Conservation (phyloP, 306 rosid species). For the Trichosanthes cucumerina region DNA sequence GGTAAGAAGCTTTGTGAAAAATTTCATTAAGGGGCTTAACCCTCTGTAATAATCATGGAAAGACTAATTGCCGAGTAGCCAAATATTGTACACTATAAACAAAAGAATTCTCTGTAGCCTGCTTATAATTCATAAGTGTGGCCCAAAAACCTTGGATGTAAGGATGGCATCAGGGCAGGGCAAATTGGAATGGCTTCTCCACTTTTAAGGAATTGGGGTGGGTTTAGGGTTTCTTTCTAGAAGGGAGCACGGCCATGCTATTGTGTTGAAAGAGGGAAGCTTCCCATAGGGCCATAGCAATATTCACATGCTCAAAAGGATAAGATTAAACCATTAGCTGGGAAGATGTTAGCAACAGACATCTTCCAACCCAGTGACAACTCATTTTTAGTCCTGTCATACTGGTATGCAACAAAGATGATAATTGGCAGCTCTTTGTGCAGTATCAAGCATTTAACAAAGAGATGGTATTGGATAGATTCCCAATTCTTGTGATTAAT, state of each 20-base stretch:
- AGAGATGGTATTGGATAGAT: neutral
- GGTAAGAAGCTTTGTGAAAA: neutral
- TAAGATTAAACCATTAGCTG: neutral
- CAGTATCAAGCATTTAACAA: neutral
- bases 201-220: no score
- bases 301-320: neutral
- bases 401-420: neutral
- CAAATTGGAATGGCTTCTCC: no score
- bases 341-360: neutral
- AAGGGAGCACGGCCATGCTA: neutral
- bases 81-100: neutral
- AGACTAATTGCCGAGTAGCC: neutral
- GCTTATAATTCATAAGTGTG: no score
- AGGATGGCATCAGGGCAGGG: no score
- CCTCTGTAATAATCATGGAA: no score
- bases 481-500: neutral
- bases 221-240: neutral
- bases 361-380: neutral
- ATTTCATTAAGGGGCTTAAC: neutral
- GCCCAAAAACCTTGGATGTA: no score
- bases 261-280: neutral
- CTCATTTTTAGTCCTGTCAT: neutral
- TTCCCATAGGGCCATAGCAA: neutral
- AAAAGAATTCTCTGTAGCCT: neutral
- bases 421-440: neutral